Conservation (phyloP, 441 rosid genomes). For the Biscutella laevigata region DNA sequence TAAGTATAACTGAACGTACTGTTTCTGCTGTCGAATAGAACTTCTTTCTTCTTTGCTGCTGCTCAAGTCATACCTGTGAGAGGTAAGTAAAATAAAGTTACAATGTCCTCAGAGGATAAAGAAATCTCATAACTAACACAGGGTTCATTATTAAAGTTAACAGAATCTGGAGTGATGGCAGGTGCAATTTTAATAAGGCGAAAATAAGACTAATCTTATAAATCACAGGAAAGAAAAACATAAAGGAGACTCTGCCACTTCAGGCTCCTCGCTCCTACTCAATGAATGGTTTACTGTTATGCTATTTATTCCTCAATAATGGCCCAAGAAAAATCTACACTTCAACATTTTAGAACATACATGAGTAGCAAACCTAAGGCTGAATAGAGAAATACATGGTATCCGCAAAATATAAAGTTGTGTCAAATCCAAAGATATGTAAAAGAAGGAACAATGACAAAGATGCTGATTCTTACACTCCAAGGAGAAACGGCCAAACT, state of each 20-base stretch:
- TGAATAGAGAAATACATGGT: neutral
- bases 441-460: slow-evolving; percentile 6
- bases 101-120: neutral
- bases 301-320: too few species aligned
- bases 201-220: slow-evolving; percentile 4
- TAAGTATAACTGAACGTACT: slow-evolving; percentile 30
- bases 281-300: neutral
- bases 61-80: slow-evolving; percentile 57
- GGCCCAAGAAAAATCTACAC: neutral
- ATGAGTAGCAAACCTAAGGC: neutral
- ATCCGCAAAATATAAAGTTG: neutral
- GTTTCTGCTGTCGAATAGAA: slow-evolving; percentile 39
- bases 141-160: neutral
- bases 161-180: neutral
- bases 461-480: slow-evolving; percentile 51
- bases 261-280: neutral
- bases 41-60: slow-evolving; percentile 66
- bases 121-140: neutral
- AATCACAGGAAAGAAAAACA: neutral
- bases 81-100: slow-evolving; percentile 2
- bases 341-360: slow-evolving; percentile 4
- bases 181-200: neutral
- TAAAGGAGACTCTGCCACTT: neutral
- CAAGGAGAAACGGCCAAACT: slow-evolving; percentile 98
- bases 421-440: neutral